These are phyloP conservation scores for Heliosperma pusillum DNA, from an alignment of 148 eudicot species.

Conservation along the genomic window DNA sequence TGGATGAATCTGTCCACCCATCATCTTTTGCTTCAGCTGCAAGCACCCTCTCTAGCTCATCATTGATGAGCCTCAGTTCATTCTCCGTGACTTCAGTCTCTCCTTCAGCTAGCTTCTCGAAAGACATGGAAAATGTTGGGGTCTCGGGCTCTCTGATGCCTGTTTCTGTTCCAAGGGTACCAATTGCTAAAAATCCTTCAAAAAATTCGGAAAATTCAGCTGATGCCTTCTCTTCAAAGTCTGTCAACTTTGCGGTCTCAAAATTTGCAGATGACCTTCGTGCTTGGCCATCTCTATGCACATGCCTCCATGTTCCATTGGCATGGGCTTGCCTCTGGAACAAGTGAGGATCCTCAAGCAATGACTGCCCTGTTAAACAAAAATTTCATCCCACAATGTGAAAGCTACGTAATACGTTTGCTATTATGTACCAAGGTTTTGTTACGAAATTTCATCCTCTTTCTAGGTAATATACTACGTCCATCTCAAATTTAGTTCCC, in stretches of 20 bases:
- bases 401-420: not conserved
- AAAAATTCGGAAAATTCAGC: slow-evolving; percentile 53
- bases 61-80: slow-evolving; percentile 71
- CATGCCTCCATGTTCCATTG: slow-evolving; percentile 41
- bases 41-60: slow-evolving; percentile 72
- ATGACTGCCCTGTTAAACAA: slow-evolving; percentile 52
- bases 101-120: slow-evolving; percentile 55
- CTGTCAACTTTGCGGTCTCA: slow-evolving; percentile 39
- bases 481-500: slow-evolving; percentile 38
- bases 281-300: slow-evolving; percentile 40
- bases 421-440: slow-evolving; percentile 29
- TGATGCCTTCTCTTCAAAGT: slow-evolving; percentile 49
- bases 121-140: slow-evolving; percentile 66
- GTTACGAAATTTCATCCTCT: slow-evolving; percentile 50
- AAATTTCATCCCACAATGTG: not conserved
- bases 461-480: slow-evolving; percentile 50
- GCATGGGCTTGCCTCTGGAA: slow-evolving; percentile 46
- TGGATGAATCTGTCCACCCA: slow-evolving; percentile 53
- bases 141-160: slow-evolving; percentile 54
- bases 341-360: slow-evolving; percentile 45
- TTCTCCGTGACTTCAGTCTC: slow-evolving; percentile 63
- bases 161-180: slow-evolving; percentile 76
- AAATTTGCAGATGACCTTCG: slow-evolving; percentile 54
- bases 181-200: slow-evolving; percentile 88
- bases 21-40: slow-evolving; percentile 55